Percentiles rank a stretch among this genome's conserved stretches.
These are phyloP conservation scores for Monosiga brevicollis DNA, from an alignment of 78 protist species.

Conservation along the genomic window DNA sequence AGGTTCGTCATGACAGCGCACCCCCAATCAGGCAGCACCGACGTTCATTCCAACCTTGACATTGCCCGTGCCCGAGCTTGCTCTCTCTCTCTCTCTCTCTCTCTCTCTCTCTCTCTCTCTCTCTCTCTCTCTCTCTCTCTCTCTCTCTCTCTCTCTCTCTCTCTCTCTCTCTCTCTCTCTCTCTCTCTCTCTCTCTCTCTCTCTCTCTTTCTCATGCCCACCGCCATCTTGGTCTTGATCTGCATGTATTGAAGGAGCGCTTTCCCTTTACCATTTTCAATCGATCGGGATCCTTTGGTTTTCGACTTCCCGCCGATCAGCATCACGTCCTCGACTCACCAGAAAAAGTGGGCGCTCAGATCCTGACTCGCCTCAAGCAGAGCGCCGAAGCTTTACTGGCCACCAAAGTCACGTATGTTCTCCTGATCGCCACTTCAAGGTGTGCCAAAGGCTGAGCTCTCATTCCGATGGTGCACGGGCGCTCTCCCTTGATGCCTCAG, in stretches of 20 bases:
- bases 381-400: conserved; percentile 83
- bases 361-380: conserved; percentile 80
- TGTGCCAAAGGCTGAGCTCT: background rate
- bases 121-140: background rate
- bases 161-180: background rate
- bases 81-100: conserved; percentile 57
- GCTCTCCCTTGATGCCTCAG: background rate
- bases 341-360: conserved; percentile 84
- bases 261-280: too few species aligned
- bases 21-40: too few species aligned
- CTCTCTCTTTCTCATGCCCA: conserved; percentile 63
- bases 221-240: conserved; percentile 56
- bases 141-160: too few species aligned
- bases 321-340: conserved; percentile 48
- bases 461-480: background rate
- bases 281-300: too few species aligned
- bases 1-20: too few species aligned
- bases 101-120: too few species aligned
- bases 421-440: conserved; percentile 69
- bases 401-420: conserved; percentile 65
- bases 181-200: conserved; percentile 29
- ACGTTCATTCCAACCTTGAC: conserved; percentile 91
- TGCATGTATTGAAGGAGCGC: too few species aligned
- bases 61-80: conserved; percentile 88
- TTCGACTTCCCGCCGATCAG: conserved; percentile 76